Evolutionary conservation across 148 eudicot species (phyloP), one percentile per base, ranked within the genome.

Genomic region (Mesembryanthemum crystallinum): DNA sequence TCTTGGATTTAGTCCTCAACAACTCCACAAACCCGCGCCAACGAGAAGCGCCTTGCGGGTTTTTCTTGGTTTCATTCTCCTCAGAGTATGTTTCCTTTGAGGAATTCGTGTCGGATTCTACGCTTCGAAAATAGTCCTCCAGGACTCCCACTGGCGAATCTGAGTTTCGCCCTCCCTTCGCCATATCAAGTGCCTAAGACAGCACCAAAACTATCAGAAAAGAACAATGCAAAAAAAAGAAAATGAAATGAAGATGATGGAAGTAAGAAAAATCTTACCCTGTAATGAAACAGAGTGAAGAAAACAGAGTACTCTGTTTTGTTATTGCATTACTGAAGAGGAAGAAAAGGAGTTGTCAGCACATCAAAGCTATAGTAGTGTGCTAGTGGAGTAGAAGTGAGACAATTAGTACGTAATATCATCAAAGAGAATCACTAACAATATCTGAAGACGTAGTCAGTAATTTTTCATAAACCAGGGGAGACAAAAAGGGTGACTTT

Each of bases 61-160:
- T 83, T 32, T 76, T 77, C 14, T 67, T 76, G 28, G 32, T 57
- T 61, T 86, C 85, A 55, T 75, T 45, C 52, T 80, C 98, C 43
- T 63, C 73, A 49, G 64, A n/a, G 1, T 65, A 64, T 13, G 94
- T 85, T 51, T 84, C 84, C 71, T 73, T 85, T 4, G 95, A 80
- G 5, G 90, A 86, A 72, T 80, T 82, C 20, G 88, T 86, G 49
- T 89, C 89, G 7, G 91, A 87, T 58, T 88, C 94, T 17, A 49
- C 63, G 29, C 74, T 87, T 43, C 91, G 88, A 39, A 92, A 84
- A 55, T 82, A 91, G 67, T 89, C 90, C 75, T 90, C 97, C 35
- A 94, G 85, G 59, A 94, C 85, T 61, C 93, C 88, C 10, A 82
- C 86, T 0, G 98, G 98, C 0, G 98, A 94, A 75, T 52, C 64